Conservation (phyloP, 2,329 filamentous ascomycete genomes). For the Zarea fungicola region DNA sequence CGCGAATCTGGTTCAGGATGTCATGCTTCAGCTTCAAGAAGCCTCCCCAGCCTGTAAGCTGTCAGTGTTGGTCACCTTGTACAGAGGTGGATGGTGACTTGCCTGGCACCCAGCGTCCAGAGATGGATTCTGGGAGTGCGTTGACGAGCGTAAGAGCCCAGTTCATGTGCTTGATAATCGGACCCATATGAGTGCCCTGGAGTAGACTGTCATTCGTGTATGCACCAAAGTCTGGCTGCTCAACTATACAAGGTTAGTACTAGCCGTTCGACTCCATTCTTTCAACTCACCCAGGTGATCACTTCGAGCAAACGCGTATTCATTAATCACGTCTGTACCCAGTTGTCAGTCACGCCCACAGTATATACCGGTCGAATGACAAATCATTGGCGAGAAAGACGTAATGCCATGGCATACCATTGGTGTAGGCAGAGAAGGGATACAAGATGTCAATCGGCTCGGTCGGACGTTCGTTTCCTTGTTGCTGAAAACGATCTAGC, state of each 20-base stretch:
- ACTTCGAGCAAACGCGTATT: conserved; percentile 33
- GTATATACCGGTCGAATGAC: no score
- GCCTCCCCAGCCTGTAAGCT: conserved; percentile 28
- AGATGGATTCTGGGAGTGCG: conserved; percentile 30
- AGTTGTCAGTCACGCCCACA: neutral
- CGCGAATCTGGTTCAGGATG: conserved; percentile 30
- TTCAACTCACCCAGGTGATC: conserved; percentile 25
- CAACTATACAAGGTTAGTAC: conserved; percentile 21
- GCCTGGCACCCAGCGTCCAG: conserved; percentile 29
- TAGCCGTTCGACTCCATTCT: neutral
- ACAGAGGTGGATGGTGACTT: conserved; percentile 10
- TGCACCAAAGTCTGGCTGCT: conserved; percentile 29
- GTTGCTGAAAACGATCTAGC: conserved; percentile 25
- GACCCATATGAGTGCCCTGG: conserved; percentile 33
- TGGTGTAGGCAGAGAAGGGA: conserved; percentile 34
- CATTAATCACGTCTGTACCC: conserved; percentile 32
- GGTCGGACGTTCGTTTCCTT: conserved; percentile 21
- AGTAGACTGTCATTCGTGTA: conserved; percentile 31
- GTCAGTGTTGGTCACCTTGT: conserved; percentile 17
- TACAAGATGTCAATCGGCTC: conserved; percentile 31
- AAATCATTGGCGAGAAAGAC: no score
- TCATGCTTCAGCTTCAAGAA: conserved; percentile 36
- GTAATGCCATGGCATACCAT: conserved; percentile 23
- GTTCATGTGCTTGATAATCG: conserved; percentile 31
- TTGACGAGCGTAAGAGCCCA: conserved; percentile 32